Evolutionary conservation across 768 basidiomycete species (phyloP), one percentile per base, ranked within the genome.

Genomic region (Artomyces pyxidatus): DNA sequence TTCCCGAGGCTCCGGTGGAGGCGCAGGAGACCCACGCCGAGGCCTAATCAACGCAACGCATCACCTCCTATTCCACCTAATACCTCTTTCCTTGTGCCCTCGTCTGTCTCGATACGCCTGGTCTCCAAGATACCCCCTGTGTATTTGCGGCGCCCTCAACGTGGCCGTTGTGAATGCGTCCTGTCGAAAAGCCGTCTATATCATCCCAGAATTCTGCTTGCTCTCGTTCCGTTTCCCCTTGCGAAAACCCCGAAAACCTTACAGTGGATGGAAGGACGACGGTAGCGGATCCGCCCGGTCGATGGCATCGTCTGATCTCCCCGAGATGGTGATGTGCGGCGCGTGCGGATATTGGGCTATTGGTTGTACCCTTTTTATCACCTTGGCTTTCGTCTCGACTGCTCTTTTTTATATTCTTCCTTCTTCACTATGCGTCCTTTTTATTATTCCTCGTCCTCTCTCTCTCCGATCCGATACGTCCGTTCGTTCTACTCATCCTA

Each of bases 301-400:
- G 21, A 17, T 51, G 53, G 50, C 35, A 48, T 45, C 47, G 53
- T 44, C 50, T 43, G 48, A 40, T 52, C 45, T 53, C 49, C 45
- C 42, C 40, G 32, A 8, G 42, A 28, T 35, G 21, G 9, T 28
- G 40, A 10, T 29, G 40, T 25, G 29, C 10, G 26, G 37, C 42
- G 56, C 55, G 56, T 51, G 55, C 58, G 58, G 59, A 56, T 58
- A 65, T 76, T 77, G 76, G 76, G 80, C 76, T 80, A 71, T 79
- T 80, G 76, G 76, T 79, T 80, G 77, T 70, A 67, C 63, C 64
- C 66, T 74, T 66, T 72, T 75, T 75, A 74, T 74, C 71, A 62
- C 63, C 66, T 72, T 66, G 62, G 53, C 64, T 59, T 70, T 64
- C 62, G 53, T 55, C 50, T 45, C 49, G 40, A 53, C 58, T 57